A percentile compares a stretch with the other conserved stretches of the same genome.
Evolutionary conservation across 257 asterid genomes (phyloP).

Genomic region (Salvia splendens): DNA sequence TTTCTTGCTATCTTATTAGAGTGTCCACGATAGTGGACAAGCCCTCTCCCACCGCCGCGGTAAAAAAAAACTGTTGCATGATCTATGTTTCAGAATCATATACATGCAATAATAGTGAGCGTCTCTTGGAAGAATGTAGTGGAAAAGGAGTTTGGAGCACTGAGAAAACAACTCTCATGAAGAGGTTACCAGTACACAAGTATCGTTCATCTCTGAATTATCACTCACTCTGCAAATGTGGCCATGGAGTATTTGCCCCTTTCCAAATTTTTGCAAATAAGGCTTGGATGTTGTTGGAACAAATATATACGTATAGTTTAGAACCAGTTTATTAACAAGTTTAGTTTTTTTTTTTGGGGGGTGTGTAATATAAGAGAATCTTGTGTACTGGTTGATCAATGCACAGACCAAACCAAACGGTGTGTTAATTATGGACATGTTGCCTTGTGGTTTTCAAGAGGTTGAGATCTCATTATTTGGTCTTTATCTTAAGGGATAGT

Average conservation of each 20-base stretch:
- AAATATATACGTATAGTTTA: background rate
- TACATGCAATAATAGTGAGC: conserved; percentile 38
- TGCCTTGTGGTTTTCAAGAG: conserved; percentile 1
- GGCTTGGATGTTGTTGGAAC: background rate
- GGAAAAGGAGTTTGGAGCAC: conserved; percentile 57
- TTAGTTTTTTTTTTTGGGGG: background rate
- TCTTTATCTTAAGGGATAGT: background rate
- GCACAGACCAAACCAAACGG: conserved; percentile 6
- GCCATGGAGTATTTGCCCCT: background rate
- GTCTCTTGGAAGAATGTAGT: conserved; percentile 71
- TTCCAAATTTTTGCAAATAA: background rate
- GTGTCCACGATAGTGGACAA: too few relatives aligned
- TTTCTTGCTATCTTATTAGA: background rate
- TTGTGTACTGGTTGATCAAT: conserved; percentile 9
- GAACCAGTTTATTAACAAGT: background rate
- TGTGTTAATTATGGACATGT: conserved; percentile 19
- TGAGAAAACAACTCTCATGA: conserved; percentile 42
- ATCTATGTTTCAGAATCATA: too few relatives aligned
- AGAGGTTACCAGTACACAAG: conserved; percentile 52
- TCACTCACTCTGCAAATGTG: conserved; percentile 3
- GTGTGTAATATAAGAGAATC: conserved; percentile 10
- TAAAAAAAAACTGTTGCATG: too few relatives aligned
- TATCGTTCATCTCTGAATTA: conserved; percentile 20
- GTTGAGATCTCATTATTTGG: conserved; percentile 19
- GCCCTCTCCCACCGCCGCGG: too few relatives aligned